Percentiles rank a stretch among this genome's conserved stretches.
Evolutionary conservation across 2,329 filamentous ascomycete species (phyloP).

Genomic region (Malbranchea cinnamomea): DNA sequence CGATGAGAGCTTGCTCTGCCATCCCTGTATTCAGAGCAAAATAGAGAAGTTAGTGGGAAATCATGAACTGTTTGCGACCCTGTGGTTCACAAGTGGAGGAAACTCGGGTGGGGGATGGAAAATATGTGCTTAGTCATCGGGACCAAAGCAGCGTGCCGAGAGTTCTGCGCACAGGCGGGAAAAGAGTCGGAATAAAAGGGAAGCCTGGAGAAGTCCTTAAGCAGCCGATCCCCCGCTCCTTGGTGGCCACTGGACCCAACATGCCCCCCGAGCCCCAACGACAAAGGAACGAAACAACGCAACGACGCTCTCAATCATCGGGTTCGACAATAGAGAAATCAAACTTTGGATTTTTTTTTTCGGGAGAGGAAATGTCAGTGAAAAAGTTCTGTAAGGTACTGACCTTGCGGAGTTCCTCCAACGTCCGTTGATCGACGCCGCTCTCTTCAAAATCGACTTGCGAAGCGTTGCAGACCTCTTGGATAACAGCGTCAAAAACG

Average conservation of each 20-base stretch:
- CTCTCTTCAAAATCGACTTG: conserved; percentile 94
- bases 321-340: no score
- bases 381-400: conserved; percentile 25
- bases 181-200: conserved; percentile 22
- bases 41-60: conserved; percentile 1
- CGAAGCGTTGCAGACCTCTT: conserved; percentile 81
- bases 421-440: conserved; percentile 72
- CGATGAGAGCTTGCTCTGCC: conserved; percentile 80
- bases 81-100: background rate
- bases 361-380: background rate
- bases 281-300: no score
- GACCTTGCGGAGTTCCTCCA: conserved; percentile 80
- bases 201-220: conserved; percentile 22
- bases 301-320: no score
- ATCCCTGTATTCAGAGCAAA: conserved; percentile 46
- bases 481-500: conserved; percentile 83
- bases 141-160: conserved; percentile 10
- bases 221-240: conserved; percentile 22
- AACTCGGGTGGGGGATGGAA: background rate
- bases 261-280: conserved; percentile 3
- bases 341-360: no score
- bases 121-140: conserved; percentile 6
- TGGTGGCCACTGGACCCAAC: conserved; percentile 33
- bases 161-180: conserved; percentile 19
- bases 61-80: conserved; percentile 1